These are phyloP conservation scores for Sporothrix protearum DNA, from an alignment of 2,329 filamentous ascomycete species.

Conservation along the genomic window DNA sequence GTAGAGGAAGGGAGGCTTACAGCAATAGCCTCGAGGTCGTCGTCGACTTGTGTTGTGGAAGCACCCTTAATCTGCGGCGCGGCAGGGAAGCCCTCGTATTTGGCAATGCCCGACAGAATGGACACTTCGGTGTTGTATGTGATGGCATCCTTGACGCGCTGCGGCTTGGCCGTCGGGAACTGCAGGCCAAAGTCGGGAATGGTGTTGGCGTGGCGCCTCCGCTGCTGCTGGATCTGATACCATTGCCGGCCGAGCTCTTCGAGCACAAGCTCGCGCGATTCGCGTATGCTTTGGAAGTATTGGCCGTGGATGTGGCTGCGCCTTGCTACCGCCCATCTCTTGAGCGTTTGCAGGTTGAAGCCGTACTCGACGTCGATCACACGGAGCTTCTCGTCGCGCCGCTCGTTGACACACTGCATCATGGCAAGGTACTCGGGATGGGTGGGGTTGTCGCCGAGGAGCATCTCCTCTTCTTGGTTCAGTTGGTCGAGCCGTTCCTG, in stretches of 20 bases:
- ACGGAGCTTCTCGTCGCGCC: conserved; percentile 74
- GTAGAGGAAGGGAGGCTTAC: conserved; percentile 52
- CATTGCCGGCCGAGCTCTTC: conserved; percentile 82
- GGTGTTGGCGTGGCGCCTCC: conserved; percentile 64
- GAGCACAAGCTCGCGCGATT: conserved; percentile 74
- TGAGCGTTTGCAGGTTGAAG: conserved; percentile 69
- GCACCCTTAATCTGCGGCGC: conserved; percentile 80
- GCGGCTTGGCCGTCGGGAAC: conserved; percentile 71
- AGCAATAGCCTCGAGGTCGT: conserved; percentile 84
- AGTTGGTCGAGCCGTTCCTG: conserved; percentile 82
- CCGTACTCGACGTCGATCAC: conserved; percentile 70
- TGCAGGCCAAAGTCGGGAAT: conserved; percentile 78
- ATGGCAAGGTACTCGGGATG: conserved; percentile 90
- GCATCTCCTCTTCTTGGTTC: conserved; percentile 64
- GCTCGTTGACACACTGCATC: conserved; percentile 79
- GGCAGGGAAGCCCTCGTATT: conserved; percentile 93
- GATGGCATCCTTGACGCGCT: conserved; percentile 78
- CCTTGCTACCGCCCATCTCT: conserved; percentile 72
- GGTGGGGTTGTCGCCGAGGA: conserved; percentile 59
- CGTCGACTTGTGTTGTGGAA: conserved; percentile 69
- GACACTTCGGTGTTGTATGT: conserved; percentile 96
- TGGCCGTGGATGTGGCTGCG: conserved; percentile 84
- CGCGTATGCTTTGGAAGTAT: conserved; percentile 81
- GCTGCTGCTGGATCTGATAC: conserved; percentile 88
- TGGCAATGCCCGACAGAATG: conserved; percentile 82